Evolutionary conservation across 2,329 filamentous ascomycete species (phyloP), one percentile per base, ranked within the genome.

Genomic region (Hawksworthiomyces lignivorus): DNA sequence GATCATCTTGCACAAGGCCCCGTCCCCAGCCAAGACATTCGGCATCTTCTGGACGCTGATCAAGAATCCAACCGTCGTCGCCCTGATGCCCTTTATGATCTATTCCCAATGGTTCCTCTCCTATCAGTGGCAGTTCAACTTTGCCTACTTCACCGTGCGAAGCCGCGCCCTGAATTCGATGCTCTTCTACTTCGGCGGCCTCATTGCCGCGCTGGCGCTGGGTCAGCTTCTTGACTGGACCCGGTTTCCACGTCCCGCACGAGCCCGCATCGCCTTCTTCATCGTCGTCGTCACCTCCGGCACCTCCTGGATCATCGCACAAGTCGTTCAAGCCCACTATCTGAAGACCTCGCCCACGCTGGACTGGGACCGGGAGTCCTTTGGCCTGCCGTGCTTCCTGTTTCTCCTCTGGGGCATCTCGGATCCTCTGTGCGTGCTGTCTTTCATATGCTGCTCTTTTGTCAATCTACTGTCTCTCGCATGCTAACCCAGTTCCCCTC

Each of bases 61-160:
- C 8, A 40, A 26, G 12, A 45, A 32, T 2, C 38, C 39, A 2
- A 24, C 38, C 7, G 31, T 49, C 9, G 9, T 48, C 8, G 41
- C 39, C 4, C 32, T 50, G 18, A 46, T 48, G 45, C 45, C 47
- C 1, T 38, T 43, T 4, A 43, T 43, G 39, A 21, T 46, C 5
- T 46, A 46, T 31, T 22, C 44, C 17, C 44, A 46, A 11, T 40
- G 44, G 44, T 43, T 43, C 33, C 32, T 49, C n/a, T 45, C 45
- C 1, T 49, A 49, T 28, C 47, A 51, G 36, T 49, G 49, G 47
- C 42, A 48, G 39, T 51, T 48, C 30, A 51, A 51, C 38, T 49
- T 29, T 35, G 43, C 47, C 22, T 48, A 51, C 43, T 49, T 51
- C n/a, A 49, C 45, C 15, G 49, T 49, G 4, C 47, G 47, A 20